phyloP scores from a whole-genome alignment of 805 yeast genomes.

The Pichia paraexigua region DNA sequence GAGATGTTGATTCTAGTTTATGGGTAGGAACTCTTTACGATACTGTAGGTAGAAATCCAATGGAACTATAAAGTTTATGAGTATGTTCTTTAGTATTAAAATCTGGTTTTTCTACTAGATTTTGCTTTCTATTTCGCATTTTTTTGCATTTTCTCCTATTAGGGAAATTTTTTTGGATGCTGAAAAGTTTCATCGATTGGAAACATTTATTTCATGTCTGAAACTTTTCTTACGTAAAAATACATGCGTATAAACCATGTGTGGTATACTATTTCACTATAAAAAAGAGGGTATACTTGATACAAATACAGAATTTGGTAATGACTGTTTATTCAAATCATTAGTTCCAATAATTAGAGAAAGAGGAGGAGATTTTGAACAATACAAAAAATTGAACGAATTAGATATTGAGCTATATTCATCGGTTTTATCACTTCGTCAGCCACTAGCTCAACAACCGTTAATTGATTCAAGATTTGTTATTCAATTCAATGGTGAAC shows the following conservation, averaged over 20 bases:
- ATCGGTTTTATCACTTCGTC: slow-evolving; percentile 72
- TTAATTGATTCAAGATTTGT: slow-evolving; percentile 30
- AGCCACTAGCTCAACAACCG: slow-evolving; percentile 78
- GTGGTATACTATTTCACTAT: slow-evolving; percentile 45
- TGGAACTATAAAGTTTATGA: too few species aligned
- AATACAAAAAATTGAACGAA: slow-evolving; percentile 17
- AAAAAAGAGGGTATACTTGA: slow-evolving; percentile 2
- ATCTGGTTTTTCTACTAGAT: not conserved
- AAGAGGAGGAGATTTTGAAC: slow-evolving; percentile 59
- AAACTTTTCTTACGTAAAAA: not conserved
- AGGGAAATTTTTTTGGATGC: not conserved
- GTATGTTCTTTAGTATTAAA: too few species aligned
- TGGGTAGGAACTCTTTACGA: too few species aligned
- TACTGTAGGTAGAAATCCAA: too few species aligned
- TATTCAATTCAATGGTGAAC: slow-evolving; percentile 86
- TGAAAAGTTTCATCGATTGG: not conserved
- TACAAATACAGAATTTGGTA: slow-evolving; percentile 13
- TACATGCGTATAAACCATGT: slow-evolving; percentile 33
- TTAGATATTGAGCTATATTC: slow-evolving; percentile 39
- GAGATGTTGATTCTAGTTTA: too few species aligned
- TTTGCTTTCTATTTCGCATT: not conserved
- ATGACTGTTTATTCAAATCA: slow-evolving; percentile 22
- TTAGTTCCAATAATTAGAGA: slow-evolving; percentile 39
- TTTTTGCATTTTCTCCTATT: not conserved
- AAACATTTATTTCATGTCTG: not conserved